Conservation (phyloP, 306 rosid species). For the Echinosophora koreensis region DNA sequence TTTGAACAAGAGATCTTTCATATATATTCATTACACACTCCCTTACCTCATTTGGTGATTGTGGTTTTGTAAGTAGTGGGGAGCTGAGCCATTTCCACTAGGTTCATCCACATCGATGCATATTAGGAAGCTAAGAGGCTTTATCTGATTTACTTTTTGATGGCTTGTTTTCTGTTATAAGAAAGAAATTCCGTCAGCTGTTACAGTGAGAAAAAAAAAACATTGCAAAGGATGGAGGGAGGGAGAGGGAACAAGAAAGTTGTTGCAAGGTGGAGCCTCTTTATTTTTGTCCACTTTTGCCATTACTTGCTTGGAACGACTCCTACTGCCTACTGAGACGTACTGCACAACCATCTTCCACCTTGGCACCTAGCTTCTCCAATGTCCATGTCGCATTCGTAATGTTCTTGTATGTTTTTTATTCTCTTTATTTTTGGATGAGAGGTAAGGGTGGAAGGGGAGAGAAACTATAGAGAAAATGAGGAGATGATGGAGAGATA, state of each 20-base stretch:
- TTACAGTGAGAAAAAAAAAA: neutral
- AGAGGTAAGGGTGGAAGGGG: neutral
- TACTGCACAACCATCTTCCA: neutral
- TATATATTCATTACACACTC: too few relatives aligned
- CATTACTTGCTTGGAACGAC: neutral
- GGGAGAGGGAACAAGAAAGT: neutral
- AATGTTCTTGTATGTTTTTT: neutral
- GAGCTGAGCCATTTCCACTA: too few relatives aligned
- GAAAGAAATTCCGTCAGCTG: neutral
- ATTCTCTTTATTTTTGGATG: neutral
- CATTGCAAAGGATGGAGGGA: neutral
- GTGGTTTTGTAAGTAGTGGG: too few relatives aligned
- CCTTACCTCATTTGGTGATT: too few relatives aligned
- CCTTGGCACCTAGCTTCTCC: neutral
- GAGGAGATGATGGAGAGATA: too few relatives aligned
- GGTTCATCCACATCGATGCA: too few relatives aligned
- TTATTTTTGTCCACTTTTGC: conserved; percentile 26
- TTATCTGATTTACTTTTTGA: too few relatives aligned
- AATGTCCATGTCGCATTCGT: neutral
- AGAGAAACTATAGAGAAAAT: too few relatives aligned
- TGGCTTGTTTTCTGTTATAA: neutral
- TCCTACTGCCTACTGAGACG: neutral
- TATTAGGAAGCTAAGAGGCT: neutral
- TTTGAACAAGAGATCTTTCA: too few relatives aligned
- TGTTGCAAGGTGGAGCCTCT: conserved; percentile 38